Percentiles rank a stretch among this genome's conserved stretches.
phyloP scores from a whole-genome alignment of 2,329 filamentous ascomycete genomes.

The Aspergillus brasiliensis region DNA sequence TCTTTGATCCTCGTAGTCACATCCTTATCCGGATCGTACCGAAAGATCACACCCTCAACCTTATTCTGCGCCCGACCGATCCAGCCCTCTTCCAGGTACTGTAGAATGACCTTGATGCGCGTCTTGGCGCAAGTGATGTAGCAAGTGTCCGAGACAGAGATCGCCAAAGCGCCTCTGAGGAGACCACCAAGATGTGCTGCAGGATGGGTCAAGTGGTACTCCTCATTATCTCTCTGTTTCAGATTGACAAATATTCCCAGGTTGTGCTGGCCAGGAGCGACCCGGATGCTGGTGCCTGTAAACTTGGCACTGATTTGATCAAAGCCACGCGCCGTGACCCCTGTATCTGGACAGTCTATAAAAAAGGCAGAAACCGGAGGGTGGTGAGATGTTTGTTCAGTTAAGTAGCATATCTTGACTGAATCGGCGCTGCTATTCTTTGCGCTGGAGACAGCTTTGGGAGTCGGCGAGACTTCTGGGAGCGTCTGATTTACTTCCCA shows the following conservation, averaged over 20 bases:
- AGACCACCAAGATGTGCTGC: slow-evolving; percentile 90
- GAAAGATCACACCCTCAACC: slow-evolving; percentile 87
- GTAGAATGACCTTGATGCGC: slow-evolving; percentile 84
- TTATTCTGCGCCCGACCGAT: slow-evolving; percentile 87
- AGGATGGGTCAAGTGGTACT: slow-evolving; percentile 93
- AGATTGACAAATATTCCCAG: slow-evolving; percentile 92
- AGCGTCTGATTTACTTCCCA: slow-evolving; percentile 87
- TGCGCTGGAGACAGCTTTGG: slow-evolving; percentile 35
- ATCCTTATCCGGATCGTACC: slow-evolving; percentile 85
- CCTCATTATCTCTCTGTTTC: slow-evolving; percentile 77
- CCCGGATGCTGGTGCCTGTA: slow-evolving; percentile 90
- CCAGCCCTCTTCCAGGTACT: slow-evolving; percentile 95
- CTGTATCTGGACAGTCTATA: slow-evolving; percentile 88
- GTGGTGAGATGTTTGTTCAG: slow-evolving; percentile 97
- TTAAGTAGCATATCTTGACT: slow-evolving; percentile 87
- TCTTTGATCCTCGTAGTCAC: slow-evolving; percentile 78
- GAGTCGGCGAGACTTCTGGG: slow-evolving; percentile 58
- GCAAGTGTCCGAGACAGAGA: slow-evolving; percentile 87
- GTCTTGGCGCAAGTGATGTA: slow-evolving; percentile 90
- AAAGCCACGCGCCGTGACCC: slow-evolving; percentile 83
- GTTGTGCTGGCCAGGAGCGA: slow-evolving; percentile 89
- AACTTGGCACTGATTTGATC: slow-evolving; percentile 98
- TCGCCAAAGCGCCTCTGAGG: slow-evolving; percentile 80
- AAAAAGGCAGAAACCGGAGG: slow-evolving; percentile 96
- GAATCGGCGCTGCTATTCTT: slow-evolving; percentile 46